phyloP scores from a whole-genome alignment of 345 rosid species.

The Luvunga scandens region DNA sequence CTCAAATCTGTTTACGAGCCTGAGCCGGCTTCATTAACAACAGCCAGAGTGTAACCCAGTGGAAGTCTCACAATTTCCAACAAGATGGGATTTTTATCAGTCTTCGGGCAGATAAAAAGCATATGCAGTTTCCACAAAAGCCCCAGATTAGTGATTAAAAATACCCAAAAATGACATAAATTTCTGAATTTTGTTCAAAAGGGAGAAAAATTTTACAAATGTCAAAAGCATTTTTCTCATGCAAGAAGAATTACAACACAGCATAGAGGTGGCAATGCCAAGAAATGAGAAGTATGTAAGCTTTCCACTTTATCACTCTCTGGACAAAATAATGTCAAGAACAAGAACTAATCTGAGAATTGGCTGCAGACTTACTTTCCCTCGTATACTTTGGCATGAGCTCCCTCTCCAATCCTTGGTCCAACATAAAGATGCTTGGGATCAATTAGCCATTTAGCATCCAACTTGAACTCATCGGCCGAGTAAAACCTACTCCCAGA shows the following conservation, averaged over 20 bases:
- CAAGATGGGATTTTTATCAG: background rate
- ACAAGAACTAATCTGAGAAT: constrained; percentile 6
- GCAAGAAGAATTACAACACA: background rate
- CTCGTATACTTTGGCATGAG: constrained; percentile 96
- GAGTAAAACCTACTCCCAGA: constrained; percentile 55
- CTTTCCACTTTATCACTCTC: background rate
- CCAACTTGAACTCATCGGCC: constrained; percentile 50
- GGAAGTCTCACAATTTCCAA: background rate
- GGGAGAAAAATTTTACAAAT: background rate
- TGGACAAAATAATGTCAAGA: background rate
- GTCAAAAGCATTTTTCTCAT: background rate
- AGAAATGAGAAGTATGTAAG: background rate
- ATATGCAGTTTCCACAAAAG: background rate
- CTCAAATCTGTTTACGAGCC: background rate
- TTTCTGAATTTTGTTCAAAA: constrained; percentile 1
- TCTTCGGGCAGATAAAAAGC: background rate
- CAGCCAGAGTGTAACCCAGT: background rate
- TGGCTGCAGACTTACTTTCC: constrained; percentile 71
- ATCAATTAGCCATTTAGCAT: constrained; percentile 83
- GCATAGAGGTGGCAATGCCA: background rate
- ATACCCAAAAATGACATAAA: background rate
- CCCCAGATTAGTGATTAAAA: background rate
- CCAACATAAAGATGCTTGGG: constrained; percentile 92
- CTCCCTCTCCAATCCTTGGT: constrained; percentile 97
- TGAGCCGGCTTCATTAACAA: constrained; percentile 3